These are phyloP conservation scores for Peniophora sp. DNA, from an alignment of 1,284 basidiomycete genomes.

Conservation along the genomic window DNA sequence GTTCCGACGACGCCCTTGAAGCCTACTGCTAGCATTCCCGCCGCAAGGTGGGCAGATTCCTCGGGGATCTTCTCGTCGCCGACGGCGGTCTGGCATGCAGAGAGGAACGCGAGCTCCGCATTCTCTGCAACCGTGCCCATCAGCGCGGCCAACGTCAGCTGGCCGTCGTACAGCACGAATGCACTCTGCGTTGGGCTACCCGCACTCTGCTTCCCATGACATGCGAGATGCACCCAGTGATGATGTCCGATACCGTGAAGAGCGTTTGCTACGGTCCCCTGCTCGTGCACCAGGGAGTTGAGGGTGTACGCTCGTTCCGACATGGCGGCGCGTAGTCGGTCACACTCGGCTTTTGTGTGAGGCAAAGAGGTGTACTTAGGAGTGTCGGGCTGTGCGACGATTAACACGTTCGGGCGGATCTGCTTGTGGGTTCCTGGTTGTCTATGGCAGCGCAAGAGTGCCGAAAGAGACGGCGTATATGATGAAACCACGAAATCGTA, in stretches of 20 bases:
- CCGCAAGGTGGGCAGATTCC: constrained; percentile 18
- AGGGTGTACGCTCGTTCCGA: constrained; percentile 9
- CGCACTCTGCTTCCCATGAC: constrained; percentile 1
- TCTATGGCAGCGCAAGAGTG: not conserved
- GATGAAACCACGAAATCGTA: constrained; percentile 1
- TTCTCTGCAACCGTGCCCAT: not conserved
- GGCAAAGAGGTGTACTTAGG: not conserved
- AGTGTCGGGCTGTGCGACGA: not conserved
- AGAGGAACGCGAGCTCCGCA: constrained; percentile 14
- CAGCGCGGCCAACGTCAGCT: not conserved
- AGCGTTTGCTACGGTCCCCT: not conserved
- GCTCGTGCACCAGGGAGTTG: constrained; percentile 7
- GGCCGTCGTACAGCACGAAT: not conserved
- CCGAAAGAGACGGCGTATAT: not conserved
- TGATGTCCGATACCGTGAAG: not conserved
- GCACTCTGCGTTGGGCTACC: not conserved
- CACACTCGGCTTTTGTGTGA: not conserved
- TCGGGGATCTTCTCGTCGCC: constrained; percentile 14
- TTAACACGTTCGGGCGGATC: not conserved
- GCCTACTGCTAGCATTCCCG: constrained; percentile 17
- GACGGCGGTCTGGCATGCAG: constrained; percentile 18
- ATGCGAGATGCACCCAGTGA: not conserved
- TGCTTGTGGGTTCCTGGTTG: not conserved
- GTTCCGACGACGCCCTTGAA: constrained; percentile 15
- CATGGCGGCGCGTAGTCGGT: not conserved